Evolutionary conservation across 2,329 filamentous ascomycete genomes (phyloP), one percentile per base, ranked within the genome.

Genomic region (Colletotrichum lentis): DNA sequence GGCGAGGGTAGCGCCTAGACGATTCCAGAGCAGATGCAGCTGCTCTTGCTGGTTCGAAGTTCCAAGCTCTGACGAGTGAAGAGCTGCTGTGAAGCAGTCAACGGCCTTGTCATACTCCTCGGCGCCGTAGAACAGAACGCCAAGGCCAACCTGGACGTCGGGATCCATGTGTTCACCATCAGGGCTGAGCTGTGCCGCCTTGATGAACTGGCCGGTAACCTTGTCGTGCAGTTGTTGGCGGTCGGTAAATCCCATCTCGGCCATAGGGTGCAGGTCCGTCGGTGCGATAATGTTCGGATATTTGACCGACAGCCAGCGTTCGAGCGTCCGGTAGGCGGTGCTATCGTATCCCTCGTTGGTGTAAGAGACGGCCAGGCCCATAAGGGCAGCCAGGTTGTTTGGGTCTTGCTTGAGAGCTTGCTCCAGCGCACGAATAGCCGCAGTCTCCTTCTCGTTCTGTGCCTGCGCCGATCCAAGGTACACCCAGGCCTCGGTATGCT

Each of bases 301-400:
- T 80, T 97, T 97, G 74, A 92, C 88, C n/a, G 93, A 93, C 37
- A 99, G 86, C 96, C 96, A 99, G 72, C 95, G 92, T 81, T 99
- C 96, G 16, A 99, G 86, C 11, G 95, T 98, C 62, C 95, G 90
- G 83, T 98, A 99, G 55, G 96, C 95, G 22, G 94, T 97, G 76
- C 92, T 95, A 80, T 99, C 96, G 81, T 98, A 99, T 70, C 95
- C 96, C 81, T 99, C 96, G 81, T 99, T 99, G 55, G 96, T 99
- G 80, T 99, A 99, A 5, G 93, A 97, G 22, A 99, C 95, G 16
- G 95, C 94, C 60, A 99, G 83, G 1, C 93, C 94, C 95, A 99
- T 98, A 53, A 99, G 85, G 0, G 94, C 95, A 68, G 92, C 88
- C 22, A 96, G 86, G 76, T 97, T 97, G 74, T 89, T 90, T 0